Base-by-base conservation (phyloP, 2,329 filamentous ascomycete species). In the Arthrobotrys conoides region DNA sequence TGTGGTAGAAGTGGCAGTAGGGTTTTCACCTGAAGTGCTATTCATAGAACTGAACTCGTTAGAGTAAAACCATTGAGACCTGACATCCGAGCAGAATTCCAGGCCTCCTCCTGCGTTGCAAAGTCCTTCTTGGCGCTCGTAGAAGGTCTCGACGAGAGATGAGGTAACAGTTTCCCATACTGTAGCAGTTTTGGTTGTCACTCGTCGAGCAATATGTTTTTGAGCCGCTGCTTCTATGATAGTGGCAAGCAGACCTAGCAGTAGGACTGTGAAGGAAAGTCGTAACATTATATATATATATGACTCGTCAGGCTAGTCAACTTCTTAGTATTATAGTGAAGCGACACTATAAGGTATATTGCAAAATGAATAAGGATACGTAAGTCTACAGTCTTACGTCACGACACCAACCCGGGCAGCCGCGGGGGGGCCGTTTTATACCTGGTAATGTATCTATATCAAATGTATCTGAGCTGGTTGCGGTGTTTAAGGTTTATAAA, bases 11-110 rank as follows among this genome's bases (percentile, higher is more conserved):
- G 44, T 65, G 4, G 5, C 53, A 30, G 30, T 59, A 1, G 53
- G 53, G n/a, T 59, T 59, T 20, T n/a, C 53, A 22, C 53, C 30
- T n/a, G 51, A 57, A 10, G 53, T 59, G 16, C 30, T n/a, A 22
- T 33, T 33, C 53, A 59, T 59, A 12, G 53, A 59, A 12, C 30
- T 30, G 16, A 59, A 59, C 20, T 36, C 14, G n/a, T 59, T 38
- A 5, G 53, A 59, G 27, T 30, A 18, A 12, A 38, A 20, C 53
- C 53, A 59, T 59, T 59, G 16, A 9, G 30, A 12, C 16, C 20
- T 14, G 30, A 59, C n/a, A 27, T 59, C n/a, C 10, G 53, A 36
- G 30, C 53, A 59, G n/a, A 59, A 38, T 1, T 59, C 53, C n/a
- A 59, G 27, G 5, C 30, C 6, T 6, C 27, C 30, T 22, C 53